Conservation (phyloP, 2,329 filamentous ascomycete genomes). For the Polychaeton citri region DNA sequence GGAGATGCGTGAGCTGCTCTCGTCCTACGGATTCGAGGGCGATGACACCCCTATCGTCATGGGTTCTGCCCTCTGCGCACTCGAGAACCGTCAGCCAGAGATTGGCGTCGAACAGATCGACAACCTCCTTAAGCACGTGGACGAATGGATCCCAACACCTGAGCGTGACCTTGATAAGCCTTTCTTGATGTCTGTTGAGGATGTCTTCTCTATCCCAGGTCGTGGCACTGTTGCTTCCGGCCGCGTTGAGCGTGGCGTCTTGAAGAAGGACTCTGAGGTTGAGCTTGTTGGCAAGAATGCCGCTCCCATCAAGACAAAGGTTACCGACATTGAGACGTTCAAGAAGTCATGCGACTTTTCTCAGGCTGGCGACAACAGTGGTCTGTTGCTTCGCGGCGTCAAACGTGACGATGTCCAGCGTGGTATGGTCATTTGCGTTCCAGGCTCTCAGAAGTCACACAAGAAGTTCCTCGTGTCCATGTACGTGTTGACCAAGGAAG, state of each 20-base stretch:
- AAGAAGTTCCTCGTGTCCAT: constrained; percentile 88
- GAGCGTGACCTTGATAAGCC: constrained; percentile 92
- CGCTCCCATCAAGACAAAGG: constrained; percentile 89
- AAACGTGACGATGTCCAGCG: constrained; percentile 88
- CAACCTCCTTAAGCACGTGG: constrained; percentile 77
- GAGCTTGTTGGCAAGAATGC: constrained; percentile 83
- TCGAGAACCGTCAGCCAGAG: constrained; percentile 75
- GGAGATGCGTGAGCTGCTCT: constrained; percentile 97
- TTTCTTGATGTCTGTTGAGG: constrained; percentile 96
- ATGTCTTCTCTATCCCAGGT: constrained; percentile 47
- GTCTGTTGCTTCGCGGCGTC: constrained; percentile 87
- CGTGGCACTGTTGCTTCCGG: constrained; percentile 95
- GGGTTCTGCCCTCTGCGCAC: constrained; percentile 88
- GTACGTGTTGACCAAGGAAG: constrained; percentile 95
- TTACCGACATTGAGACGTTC: constrained; percentile 99
- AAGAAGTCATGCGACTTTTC: constrained; percentile 99
- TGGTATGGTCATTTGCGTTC: constrained; percentile 85
- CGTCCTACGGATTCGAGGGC: constrained; percentile 88
- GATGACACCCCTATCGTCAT: constrained; percentile 96
- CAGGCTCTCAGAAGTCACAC: constrained; percentile 74
- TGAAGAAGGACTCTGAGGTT: constrained; percentile 90
- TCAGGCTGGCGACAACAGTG: constrained; percentile 93
- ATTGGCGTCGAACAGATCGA: constrained; percentile 83
- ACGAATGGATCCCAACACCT: constrained; percentile 93
- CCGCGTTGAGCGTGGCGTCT: constrained; percentile 85